Evolutionary conservation across 2,329 filamentous ascomycete genomes (phyloP), one percentile per base, ranked within the genome.

Genomic region (Apiospora kogelbergensis): DNA sequence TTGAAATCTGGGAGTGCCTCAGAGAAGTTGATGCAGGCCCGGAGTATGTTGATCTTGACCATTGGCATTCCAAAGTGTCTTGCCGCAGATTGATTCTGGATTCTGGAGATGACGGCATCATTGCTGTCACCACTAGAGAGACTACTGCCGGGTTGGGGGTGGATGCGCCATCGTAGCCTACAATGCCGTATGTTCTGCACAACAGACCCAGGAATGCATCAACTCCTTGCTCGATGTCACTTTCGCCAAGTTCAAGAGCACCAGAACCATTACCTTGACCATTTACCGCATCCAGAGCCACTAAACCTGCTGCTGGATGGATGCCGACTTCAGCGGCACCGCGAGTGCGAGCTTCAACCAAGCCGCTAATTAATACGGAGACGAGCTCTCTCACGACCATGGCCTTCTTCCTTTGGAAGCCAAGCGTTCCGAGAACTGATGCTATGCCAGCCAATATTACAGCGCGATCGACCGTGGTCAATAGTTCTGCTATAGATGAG

Each of bases 261-360:
- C 86, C 83, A 9, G 85, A 82, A 11, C 86, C 86, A 69, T 83
- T 85, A 24, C 79, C 80, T 53, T 84, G 84, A 1, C 84, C 83
- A 68, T 81, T 83, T 2, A 82, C 79, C 13, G 87, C 83, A 72
- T 90, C 91, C 40, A 96, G 82, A 15, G 91, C 90, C 33, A 94
- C 90, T 66, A 98, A 83, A 0, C 94, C 95, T 11, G 95, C 94
- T 22, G 95, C 95, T 48, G 96, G 96, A 80, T 98, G 95, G 44
- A 99, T 93, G 3, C 95, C 96, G 76, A 96, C 93, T 77, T 98
- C 96, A n/a, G 96, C 95, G 48, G 96, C 96, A 41, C 95, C 95
- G 64, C 95, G 88, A 63, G 97, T 98, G 46, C 96, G 89, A 20
- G 96, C 96, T 80, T 98, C 94, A 5, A 97, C 91, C 10, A 99